Base-by-base conservation (phyloP, 805 yeast species). In the Yarrowia divulgata region DNA sequence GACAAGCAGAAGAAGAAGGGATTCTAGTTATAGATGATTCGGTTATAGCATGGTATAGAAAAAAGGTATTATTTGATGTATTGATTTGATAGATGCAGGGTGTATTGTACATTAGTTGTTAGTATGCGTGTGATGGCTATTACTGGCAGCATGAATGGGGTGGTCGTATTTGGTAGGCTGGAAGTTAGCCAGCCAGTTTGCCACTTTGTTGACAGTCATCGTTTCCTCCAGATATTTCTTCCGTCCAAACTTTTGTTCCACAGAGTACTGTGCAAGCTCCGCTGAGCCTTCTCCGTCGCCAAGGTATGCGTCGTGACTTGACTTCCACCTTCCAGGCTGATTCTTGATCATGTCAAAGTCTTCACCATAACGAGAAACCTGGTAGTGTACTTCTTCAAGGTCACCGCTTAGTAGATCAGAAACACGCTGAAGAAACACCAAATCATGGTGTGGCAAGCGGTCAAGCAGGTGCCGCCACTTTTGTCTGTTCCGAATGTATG, bases 1-100 rank as follows among this genome's bases (percentile, higher is more conserved):
- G 87, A 86, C 52, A 91, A 91, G 78, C 98, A 93, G 80, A 95
- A 93, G 88, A 90, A 89, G 87, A 89, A 89, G 82, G 93, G 93
- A 67, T 83, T 82, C 77, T 88, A 79, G 29, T 39, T 54, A 10
- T 37, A 19, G 46, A 12, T 43, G 10, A 2, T 45, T 19, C 14
- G 12, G 39, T 39, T 63, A 39, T 23, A 48, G 55, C 55, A 66
- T 48, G 45, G 37, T 52, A 60, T 43, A 60, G 66, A 60, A 45
- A 43, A 57, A 34, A 19, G 66, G 63, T 57, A 57, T 57, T 57
- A 57, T 57, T 57, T 43, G 46, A 19, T 45, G 49, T 19, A 45
- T 45, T 45, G 29, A 3, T n/a, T 19, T 18, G 9, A 16, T 23
- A 8, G 8, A 48, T 14, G 52, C 35, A 29, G 13, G 8, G 12